These are phyloP conservation scores for Arthrobotrys sinensis DNA, from an alignment of 2,329 filamentous ascomycete genomes.

Conservation along the genomic window DNA sequence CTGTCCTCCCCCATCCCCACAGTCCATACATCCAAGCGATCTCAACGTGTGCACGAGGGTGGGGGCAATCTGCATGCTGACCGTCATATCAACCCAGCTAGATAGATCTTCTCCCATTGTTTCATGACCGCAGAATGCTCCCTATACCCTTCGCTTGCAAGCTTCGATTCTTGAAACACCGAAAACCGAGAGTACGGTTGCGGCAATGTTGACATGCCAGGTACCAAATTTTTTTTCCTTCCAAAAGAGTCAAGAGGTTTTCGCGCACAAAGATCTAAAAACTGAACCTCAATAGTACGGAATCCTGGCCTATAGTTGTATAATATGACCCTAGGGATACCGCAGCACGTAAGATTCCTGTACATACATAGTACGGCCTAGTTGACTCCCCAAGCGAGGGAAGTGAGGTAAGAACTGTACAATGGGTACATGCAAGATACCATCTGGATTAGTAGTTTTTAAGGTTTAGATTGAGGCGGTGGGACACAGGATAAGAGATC, in stretches of 20 bases:
- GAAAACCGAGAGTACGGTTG: not conserved
- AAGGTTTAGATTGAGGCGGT: constrained; percentile 17
- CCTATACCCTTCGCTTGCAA: not conserved
- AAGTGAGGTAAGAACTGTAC: constrained; percentile 1
- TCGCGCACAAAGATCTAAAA: constrained; percentile 3
- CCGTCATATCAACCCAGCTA: not conserved
- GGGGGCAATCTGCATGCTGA: constrained; percentile 1
- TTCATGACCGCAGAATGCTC: constrained; percentile 14
- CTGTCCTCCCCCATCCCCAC: not conserved
- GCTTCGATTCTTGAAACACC: constrained; percentile 3
- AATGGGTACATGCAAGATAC: not conserved
- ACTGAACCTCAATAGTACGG: not conserved
- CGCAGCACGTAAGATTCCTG: constrained; percentile 21
- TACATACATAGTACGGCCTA: too few relatives aligned
- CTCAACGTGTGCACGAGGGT: not conserved
- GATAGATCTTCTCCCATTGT: constrained; percentile 1
- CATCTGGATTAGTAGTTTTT: constrained; percentile 11
- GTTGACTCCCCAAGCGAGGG: not conserved
- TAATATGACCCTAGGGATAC: constrained; percentile 6
- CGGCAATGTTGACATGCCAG: constrained; percentile 1
- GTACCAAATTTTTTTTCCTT: not conserved
- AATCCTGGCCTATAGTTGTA: not conserved
- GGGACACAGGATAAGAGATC: constrained; percentile 6
- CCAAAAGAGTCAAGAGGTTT: not conserved
- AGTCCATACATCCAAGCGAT: constrained; percentile 4